A percentile compares a stretch with the other conserved stretches of the same genome.
phyloP scores from a whole-genome alignment of 192 early-diverging fungal species.

The Linnemannia schmuckeri region DNA sequence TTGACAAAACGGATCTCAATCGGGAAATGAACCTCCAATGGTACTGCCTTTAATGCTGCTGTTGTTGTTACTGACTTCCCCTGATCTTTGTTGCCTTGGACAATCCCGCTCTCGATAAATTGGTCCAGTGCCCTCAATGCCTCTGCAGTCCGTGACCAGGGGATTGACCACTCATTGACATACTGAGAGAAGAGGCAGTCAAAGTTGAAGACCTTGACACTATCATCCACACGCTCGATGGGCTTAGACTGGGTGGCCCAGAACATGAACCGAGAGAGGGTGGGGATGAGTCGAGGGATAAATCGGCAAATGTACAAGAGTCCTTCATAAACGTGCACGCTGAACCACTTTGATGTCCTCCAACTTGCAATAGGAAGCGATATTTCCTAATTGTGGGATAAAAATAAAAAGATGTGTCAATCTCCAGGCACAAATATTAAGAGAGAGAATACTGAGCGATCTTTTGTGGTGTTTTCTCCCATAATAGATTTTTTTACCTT shows the following conservation, averaged over 20 bases:
- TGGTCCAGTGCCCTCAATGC: slow-evolving; percentile 66
- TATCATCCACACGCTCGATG: slow-evolving; percentile 69
- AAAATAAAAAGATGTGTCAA: neutral
- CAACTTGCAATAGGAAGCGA: slow-evolving; percentile 19
- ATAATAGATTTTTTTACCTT: slow-evolving; percentile 15
- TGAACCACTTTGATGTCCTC: slow-evolving; percentile 35
- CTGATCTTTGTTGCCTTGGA: slow-evolving; percentile 6
- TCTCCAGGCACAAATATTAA: neutral
- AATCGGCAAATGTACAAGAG: slow-evolving; percentile 70
- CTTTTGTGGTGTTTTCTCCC: neutral
- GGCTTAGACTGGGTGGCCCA: slow-evolving; percentile 60
- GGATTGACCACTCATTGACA: slow-evolving; percentile 84
- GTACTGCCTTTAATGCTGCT: slow-evolving; percentile 16
- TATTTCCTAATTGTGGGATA: neutral
- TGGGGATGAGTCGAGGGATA: slow-evolving; percentile 61
- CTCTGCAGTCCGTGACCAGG: slow-evolving; percentile 66
- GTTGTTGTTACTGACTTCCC: too few relatives aligned
- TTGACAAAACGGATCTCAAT: slow-evolving; percentile 80
- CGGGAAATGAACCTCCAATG: slow-evolving; percentile 78
- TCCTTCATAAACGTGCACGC: slow-evolving; percentile 66
- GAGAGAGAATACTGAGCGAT: neutral
- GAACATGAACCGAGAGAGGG: slow-evolving; percentile 68
- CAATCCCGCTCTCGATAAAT: slow-evolving; percentile 63
- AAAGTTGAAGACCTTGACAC: slow-evolving; percentile 75
- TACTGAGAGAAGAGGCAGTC: slow-evolving; percentile 81